Percentiles rank a stretch among this genome's conserved stretches.
Conservation (phyloP, 1,139 yeast genomes). For the Hansenula sp. region DNA sequence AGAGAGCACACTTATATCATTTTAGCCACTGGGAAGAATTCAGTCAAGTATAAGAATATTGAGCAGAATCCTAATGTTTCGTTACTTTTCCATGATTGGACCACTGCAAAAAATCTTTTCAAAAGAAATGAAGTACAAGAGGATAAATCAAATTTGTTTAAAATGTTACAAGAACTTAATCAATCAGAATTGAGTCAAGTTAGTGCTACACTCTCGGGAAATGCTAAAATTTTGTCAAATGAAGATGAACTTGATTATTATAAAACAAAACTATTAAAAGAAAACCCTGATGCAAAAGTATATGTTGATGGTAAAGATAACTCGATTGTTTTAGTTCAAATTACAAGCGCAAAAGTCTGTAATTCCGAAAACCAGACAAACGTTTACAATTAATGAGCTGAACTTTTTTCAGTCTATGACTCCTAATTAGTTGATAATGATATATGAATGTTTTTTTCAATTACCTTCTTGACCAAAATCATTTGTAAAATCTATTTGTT, state of each 20-base stretch:
- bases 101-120: constrained; percentile 45
- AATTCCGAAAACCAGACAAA: constrained; percentile 62
- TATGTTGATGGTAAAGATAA: constrained; percentile 62
- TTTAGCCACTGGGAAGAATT: constrained; percentile 62
- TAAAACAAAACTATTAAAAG: constrained; percentile 52
- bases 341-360: constrained; percentile 72
- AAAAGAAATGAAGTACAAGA: constrained; percentile 17
- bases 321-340: constrained; percentile 60
- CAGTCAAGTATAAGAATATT: constrained; percentile 70
- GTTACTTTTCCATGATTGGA: constrained; percentile 83
- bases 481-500: constrained; percentile 82
- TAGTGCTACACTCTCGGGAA: constrained; percentile 74
- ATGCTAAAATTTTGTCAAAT: constrained; percentile 50
- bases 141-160: constrained; percentile 35
- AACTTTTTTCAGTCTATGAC: background rate
- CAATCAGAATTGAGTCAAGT: constrained; percentile 72
- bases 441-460: constrained; percentile 25
- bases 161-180: constrained; percentile 66
- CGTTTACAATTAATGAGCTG: constrained; percentile 35
- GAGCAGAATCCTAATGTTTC: constrained; percentile 69
- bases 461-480: constrained; percentile 98
- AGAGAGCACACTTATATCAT: constrained; percentile 49
- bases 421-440: too few relatives aligned
- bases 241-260: constrained; percentile 47
- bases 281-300: constrained; percentile 63